These are phyloP conservation scores for Dryadomyces sulphureus DNA, from an alignment of 2,329 filamentous ascomycete genomes.

Conservation along the genomic window DNA sequence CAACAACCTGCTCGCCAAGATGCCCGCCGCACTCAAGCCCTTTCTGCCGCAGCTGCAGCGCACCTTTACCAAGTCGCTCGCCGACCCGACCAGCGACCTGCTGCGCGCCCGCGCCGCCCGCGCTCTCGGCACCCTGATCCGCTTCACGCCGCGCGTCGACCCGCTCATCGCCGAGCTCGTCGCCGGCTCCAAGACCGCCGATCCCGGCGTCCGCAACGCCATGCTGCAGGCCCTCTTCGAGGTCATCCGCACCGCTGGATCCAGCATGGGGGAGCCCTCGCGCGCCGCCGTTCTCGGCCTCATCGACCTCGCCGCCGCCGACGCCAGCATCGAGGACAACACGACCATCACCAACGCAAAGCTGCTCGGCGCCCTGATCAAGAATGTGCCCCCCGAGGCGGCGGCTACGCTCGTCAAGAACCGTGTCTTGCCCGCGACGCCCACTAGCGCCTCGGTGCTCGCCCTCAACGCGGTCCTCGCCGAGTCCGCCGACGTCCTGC, in stretches of 20 bases:
- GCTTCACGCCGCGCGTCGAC: conserved; percentile 86
- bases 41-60: conserved; percentile 94
- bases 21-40: conserved; percentile 85
- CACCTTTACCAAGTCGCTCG: conserved; percentile 91
- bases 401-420: conserved; percentile 47
- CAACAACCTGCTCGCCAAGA: conserved; percentile 93
- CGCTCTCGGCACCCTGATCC: conserved; percentile 88
- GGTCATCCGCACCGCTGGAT: conserved; percentile 86
- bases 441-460: conserved; percentile 66
- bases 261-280: conserved; percentile 87
- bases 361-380: conserved; percentile 77
- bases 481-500: conserved; percentile 59
- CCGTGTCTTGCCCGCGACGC: conserved; percentile 63
- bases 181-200: conserved; percentile 83
- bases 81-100: conserved; percentile 81
- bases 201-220: conserved; percentile 76
- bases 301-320: conserved; percentile 73
- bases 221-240: conserved; percentile 97
- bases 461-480: conserved; percentile 78
- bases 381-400: conserved; percentile 63
- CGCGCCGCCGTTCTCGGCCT: conserved; percentile 72
- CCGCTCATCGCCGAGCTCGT: conserved; percentile 86
- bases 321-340: conserved; percentile 57
- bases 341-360: conserved; percentile 86
- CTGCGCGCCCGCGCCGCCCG: conserved; percentile 80